Evolutionary conservation across 164 flowering plant genomes (phyloP).

Genomic region (Brasenia schreberi): DNA sequence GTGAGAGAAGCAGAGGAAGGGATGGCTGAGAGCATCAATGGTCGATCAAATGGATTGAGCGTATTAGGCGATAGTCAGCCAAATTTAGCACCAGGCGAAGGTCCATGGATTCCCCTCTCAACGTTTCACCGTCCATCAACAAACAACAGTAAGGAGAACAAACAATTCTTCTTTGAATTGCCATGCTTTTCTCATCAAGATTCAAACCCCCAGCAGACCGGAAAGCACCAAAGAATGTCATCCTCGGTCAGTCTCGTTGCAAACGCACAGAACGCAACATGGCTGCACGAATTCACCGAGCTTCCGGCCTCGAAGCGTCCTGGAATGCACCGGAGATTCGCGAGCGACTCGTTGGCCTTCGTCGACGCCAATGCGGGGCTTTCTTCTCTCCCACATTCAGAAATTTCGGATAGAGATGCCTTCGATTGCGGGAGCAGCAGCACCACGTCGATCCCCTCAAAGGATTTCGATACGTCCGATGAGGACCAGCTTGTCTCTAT

Average conservation of each 20-base stretch:
- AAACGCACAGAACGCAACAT: constrained; percentile 7
- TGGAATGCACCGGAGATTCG: constrained; percentile 42
- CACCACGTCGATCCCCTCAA: constrained; percentile 36
- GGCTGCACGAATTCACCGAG: constrained; percentile 81
- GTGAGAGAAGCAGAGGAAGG: background rate
- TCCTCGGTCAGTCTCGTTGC: background rate
- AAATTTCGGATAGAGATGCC: constrained; percentile 2
- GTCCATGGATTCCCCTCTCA: background rate
- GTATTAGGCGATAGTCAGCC: background rate
- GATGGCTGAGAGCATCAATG: background rate
- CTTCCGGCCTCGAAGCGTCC: constrained; percentile 45
- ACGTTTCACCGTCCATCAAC: background rate
- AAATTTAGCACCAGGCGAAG: background rate
- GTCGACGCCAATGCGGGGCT: constrained; percentile 19
- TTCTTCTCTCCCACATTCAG: background rate
- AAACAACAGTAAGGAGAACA: background rate
- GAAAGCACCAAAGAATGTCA: background rate
- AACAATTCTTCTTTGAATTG: background rate
- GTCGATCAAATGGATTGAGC: background rate
- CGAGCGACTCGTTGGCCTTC: constrained; percentile 58
- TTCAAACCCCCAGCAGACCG: background rate
- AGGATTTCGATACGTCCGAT: constrained; percentile 34
- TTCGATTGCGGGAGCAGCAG: constrained; percentile 22
- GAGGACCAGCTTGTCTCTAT: constrained; percentile 65
- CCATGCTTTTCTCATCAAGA: background rate